Conservation (phyloP, 768 basidiomycete species). For the Rickenella mellea region DNA sequence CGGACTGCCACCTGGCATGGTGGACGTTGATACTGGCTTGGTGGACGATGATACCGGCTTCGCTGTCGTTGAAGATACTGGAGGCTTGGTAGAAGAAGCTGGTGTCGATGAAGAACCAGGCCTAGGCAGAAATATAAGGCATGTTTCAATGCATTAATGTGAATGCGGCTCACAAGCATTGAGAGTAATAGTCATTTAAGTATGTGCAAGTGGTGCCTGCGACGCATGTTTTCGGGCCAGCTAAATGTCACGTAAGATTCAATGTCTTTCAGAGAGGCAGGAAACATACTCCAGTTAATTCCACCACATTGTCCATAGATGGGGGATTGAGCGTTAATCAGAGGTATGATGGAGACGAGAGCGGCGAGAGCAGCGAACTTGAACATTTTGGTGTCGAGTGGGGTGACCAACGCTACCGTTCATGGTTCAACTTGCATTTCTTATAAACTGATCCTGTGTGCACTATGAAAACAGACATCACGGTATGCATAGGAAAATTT, state of each 20-base stretch:
- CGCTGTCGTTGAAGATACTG: conserved; percentile 6
- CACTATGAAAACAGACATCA: too few relatives aligned
- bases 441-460: conserved; percentile 6
- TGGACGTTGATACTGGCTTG: conserved; percentile 2
- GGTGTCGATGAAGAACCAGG: conserved; percentile 5
- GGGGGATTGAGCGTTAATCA: conserved; percentile 32
- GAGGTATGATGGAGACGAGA: conserved; percentile 32
- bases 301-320: conserved; percentile 49
- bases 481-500: too few relatives aligned
- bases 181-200: conserved; percentile 23
- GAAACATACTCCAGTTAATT: conserved; percentile 35
- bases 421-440: background rate
- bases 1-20: background rate
- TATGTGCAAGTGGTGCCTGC: conserved; percentile 20
- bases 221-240: conserved; percentile 23
- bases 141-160: background rate
- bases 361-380: conserved; percentile 36
- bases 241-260: conserved; percentile 7
- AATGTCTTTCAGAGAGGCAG: background rate
- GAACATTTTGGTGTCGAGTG: conserved; percentile 28
- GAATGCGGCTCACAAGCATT: conserved; percentile 21
- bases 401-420: background rate
- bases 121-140: conserved; percentile 2
- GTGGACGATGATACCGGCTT: conserved; percentile 9
- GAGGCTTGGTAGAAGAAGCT: conserved; percentile 6